Evolutionary conservation across 1,284 basidiomycete genomes (phyloP), one percentile per base, ranked within the genome.

Genomic region (Pseudozyma pruni): DNA sequence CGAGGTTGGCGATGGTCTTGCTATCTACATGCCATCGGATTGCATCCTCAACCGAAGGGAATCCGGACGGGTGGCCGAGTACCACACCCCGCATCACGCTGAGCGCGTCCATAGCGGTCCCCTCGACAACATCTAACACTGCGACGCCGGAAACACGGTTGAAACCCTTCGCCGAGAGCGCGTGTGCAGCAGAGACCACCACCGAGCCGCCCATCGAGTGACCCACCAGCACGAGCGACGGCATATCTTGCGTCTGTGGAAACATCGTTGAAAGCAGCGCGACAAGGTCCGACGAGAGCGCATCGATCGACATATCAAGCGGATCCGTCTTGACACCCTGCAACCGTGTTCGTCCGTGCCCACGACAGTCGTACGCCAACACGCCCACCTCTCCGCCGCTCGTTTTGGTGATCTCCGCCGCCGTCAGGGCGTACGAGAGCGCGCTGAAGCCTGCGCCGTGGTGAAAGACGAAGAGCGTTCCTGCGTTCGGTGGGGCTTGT

Each of bases 101-200:
- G 8, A 98, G 86, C 0, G 94, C 91, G 42, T 95, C 93, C 33
- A 98, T 86, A 0, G 96, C 94, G n/a, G 93, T 93, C 8, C 94
- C 95, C 86, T 99, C 95, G 0, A 99, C 96, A 8, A 98, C 93
- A 75, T 98, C 96, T 1, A 99, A 85, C 1, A 97, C 93, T 1
- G 88, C 88, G 1, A 97, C 90, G 0, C 96, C 95, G 0, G 88
- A 86, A 0, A 97, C 85, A 1, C 51, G 56, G 8, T 48, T 53
- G 20, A 67, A 55, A 17, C 53, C 41, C 14, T 54, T 46, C 11
- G 47, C 40, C 4, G 61, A 52, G 0, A 81, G 58, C 8, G 61
- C 60, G 29, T 76, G 70, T 4, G 70, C 68, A 2, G 76, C 70
- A 11, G 76, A 61, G 2, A 74, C 71, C 13, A 74, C 76, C 1